Evolutionary conservation across 768 basidiomycete species (phyloP).

Genomic region (Pholiota microspora): DNA sequence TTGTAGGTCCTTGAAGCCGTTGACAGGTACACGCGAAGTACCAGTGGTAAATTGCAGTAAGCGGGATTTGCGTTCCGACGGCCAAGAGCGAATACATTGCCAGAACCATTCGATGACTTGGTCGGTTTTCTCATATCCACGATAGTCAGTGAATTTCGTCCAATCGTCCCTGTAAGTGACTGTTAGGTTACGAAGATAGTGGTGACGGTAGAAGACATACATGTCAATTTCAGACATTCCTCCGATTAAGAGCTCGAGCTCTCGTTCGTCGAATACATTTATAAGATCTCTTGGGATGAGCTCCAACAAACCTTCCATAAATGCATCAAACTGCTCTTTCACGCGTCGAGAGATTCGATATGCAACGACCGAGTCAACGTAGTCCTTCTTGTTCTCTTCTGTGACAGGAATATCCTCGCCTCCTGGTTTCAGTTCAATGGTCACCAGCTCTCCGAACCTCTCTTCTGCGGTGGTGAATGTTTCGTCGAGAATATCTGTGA

Average conservation of each 20-base stretch:
- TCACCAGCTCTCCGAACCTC: conserved; percentile 70
- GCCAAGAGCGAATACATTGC: conserved; percentile 90
- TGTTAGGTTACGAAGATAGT: too few species aligned
- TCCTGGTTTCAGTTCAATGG: conserved; percentile 61
- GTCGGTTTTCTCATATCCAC: conserved; percentile 82
- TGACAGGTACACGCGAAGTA: conserved; percentile 83
- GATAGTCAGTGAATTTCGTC: conserved; percentile 93
- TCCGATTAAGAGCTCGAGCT: conserved; percentile 86
- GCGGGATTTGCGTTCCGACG: conserved; percentile 83
- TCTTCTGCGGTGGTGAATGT: conserved; percentile 72
- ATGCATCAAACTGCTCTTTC: conserved; percentile 80
- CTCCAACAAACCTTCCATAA: conserved; percentile 84
- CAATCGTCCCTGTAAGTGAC: conserved; percentile 82
- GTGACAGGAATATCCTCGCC: conserved; percentile 65
- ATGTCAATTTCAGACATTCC: conserved; percentile 93
- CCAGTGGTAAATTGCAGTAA: conserved; percentile 88
- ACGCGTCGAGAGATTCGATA: conserved; percentile 84
- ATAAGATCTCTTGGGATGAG: conserved; percentile 82
- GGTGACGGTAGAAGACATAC: too few species aligned
- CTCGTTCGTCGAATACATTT: conserved; percentile 88
- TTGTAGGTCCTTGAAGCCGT: conserved; percentile 93
- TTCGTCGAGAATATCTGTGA: conserved; percentile 72
- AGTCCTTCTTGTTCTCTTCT: conserved; percentile 75
- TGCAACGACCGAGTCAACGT: conserved; percentile 73
- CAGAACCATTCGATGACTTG: conserved; percentile 96